Conservation (phyloP, 164 flowering plant genomes). For the Houttuynia cordata region DNA sequence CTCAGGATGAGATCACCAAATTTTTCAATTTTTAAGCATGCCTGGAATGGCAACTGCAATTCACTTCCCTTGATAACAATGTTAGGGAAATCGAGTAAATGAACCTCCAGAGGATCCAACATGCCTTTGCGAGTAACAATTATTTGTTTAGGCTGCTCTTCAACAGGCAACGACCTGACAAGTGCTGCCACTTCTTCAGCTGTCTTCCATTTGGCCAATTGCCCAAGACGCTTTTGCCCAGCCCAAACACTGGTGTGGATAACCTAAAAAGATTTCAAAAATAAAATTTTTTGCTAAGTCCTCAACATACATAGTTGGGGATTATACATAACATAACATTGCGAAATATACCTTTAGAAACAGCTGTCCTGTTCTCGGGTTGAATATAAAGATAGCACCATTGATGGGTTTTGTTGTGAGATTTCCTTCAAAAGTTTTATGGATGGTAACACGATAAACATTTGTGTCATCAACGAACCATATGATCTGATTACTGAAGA, state of each 20-base stretch:
- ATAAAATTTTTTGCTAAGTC: not conserved
- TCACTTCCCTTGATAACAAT: slow-evolving; percentile 99
- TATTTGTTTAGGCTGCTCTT: slow-evolving; percentile 97
- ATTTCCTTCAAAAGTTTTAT: slow-evolving; percentile 99
- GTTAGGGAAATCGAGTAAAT: slow-evolving; percentile 95
- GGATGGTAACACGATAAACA: slow-evolving; percentile 98
- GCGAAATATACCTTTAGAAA: slow-evolving; percentile 63
- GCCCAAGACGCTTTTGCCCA: slow-evolving; percentile 99
- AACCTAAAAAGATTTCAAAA: slow-evolving; percentile 37
- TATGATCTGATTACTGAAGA: slow-evolving; percentile 96
- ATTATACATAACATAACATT: not conserved
- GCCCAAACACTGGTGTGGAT: slow-evolving; percentile 99
- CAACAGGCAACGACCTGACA: slow-evolving; percentile 96
- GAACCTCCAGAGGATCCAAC: slow-evolving; percentile 99
- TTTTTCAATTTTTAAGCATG: slow-evolving; percentile 97
- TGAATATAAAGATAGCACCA: slow-evolving; percentile 98
- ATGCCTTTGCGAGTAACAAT: slow-evolving; percentile 99
- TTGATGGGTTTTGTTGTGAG: slow-evolving; percentile 97
- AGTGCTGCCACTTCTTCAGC: slow-evolving; percentile 99
- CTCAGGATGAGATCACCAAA: slow-evolving; percentile 95
- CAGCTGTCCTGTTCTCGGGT: slow-evolving; percentile 95
- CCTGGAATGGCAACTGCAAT: slow-evolving; percentile 97
- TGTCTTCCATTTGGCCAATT: slow-evolving; percentile 99
- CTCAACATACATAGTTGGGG: not conserved
- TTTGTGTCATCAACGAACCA: slow-evolving; percentile 99